Base-by-base conservation (phyloP, 176 grass and related monocot species). In the Triticum dicoccoides region DNA sequence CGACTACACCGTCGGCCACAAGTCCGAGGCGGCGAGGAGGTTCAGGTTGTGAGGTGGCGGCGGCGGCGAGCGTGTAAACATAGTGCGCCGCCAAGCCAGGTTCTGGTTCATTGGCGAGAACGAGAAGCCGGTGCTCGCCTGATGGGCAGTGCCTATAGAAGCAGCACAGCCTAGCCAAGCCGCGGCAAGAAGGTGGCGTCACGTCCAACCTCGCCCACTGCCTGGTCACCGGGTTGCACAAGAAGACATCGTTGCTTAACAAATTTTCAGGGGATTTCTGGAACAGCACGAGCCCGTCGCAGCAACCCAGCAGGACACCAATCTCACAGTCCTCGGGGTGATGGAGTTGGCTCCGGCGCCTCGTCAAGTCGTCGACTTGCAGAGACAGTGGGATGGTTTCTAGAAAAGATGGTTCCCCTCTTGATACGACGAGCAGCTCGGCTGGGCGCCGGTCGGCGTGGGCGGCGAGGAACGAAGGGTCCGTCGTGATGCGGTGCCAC, bases 81-180 rank as follows among this genome's bases (percentile, higher is more conserved):
- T 39, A 25, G 66, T 71, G 66, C 21, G 80, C 14, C 62, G 62
- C 24, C 24, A n/a, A 11, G 62, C 62, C 62, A 23, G n/a, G 11
- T 10, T 27, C 23, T 18, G 52, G 52, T 30, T 39, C 66, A 32
- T 71, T n/a, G 66, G 49, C 15, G 11, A 82, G 66, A 11, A 56
- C 54, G 11, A 82, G 66, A 49, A 82, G 30, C 38, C 65, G 80
- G 80, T 70, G 80, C 29, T 82, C 20, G 47, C 80, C 80, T 0
- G 65, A 70, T 9, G 65, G 80, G 65, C 29, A 5, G 65, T 82
- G 80, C 5, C 4, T 29, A 29, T 82, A 69, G 18, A 82, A 20
- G 8, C 21, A 30, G 12, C 80, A 61, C 15, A 47, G n/a, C 15
- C 33, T 2, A 9, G 9, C 45, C 5, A 56, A 3, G 15, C 17